phyloP scores from a whole-genome alignment of 2,329 filamentous ascomycete species.

The Fusarium brevicatenulatum region DNA sequence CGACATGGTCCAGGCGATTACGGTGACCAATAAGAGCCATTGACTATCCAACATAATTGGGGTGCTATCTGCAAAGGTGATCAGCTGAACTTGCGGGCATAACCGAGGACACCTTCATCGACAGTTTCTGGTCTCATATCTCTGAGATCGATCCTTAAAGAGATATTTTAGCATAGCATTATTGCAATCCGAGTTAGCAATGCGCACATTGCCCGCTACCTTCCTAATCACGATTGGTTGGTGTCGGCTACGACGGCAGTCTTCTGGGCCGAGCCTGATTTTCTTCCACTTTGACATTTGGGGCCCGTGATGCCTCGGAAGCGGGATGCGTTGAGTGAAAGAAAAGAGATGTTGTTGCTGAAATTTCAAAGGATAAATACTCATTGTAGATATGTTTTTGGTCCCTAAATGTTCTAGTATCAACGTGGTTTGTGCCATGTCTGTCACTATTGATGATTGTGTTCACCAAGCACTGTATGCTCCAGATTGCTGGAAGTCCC shows the following conservation, averaged over 20 bases:
- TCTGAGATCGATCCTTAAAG: fast-evolving
- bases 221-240: not conserved
- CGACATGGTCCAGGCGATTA: fast-evolving
- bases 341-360: too few relatives aligned
- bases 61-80: not conserved
- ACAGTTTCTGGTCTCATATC: fast-evolving
- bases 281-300: too few relatives aligned
- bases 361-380: too few relatives aligned
- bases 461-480: too few relatives aligned
- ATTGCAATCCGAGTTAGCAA: fast-evolving
- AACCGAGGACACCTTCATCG: fast-evolving
- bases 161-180: not conserved
- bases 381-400: too few relatives aligned
- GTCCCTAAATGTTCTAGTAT: too few relatives aligned
- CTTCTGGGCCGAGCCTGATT: not conserved
- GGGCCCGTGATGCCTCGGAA: not conserved
- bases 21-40: not conserved
- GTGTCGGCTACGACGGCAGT: not conserved
- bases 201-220: not conserved
- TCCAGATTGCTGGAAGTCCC: too few relatives aligned
- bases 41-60: too few relatives aligned
- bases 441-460: too few relatives aligned
- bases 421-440: too few relatives aligned
- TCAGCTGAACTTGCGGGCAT: not conserved
- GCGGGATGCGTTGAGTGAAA: too few relatives aligned